Evolutionary conservation across 2,329 filamentous ascomycete genomes (phyloP).

Genomic region (Neoscytalidium dimidiatum): DNA sequence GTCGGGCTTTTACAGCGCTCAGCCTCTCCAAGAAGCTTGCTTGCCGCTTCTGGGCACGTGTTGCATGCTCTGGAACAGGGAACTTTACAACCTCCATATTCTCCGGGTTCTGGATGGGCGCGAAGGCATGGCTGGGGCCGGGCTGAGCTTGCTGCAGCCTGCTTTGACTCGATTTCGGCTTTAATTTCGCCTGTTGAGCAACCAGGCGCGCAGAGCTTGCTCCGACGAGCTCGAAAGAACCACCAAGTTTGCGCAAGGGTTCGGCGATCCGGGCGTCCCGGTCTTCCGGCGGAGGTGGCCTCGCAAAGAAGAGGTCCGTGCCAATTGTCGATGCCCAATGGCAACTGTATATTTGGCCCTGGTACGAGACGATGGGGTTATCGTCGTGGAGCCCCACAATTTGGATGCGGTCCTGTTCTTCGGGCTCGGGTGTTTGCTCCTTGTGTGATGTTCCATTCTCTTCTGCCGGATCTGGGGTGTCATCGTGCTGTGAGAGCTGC

Average conservation of each 20-base stretch:
- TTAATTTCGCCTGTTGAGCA: conserved; percentile 64
- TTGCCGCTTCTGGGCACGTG: conserved; percentile 13
- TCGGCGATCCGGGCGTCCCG: conserved; percentile 28
- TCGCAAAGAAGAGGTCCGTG: conserved; percentile 74
- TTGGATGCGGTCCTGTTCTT: conserved; percentile 56
- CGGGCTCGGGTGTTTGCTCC: neutral
- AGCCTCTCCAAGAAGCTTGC: conserved; percentile 12
- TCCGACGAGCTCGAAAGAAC: conserved; percentile 69
- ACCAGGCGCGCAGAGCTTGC: conserved; percentile 70
- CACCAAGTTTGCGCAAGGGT: conserved; percentile 52
- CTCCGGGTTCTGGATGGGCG: neutral
- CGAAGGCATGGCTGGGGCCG: conserved; percentile 66
- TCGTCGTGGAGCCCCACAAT: conserved; percentile 78
- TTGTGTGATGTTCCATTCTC: conserved; percentile 5
- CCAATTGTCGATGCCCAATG: conserved; percentile 82
- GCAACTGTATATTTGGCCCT: conserved; percentile 75
- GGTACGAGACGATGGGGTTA: conserved; percentile 78
- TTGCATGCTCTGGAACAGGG: conserved; percentile 1
- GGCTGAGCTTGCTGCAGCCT: conserved; percentile 69
- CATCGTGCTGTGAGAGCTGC: neutral
- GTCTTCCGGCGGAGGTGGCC: conserved; percentile 31
- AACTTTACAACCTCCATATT: neutral
- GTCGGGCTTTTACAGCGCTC: conserved; percentile 13
- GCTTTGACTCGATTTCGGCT: conserved; percentile 26
- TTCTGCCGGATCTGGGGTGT: neutral